phyloP scores from a whole-genome alignment of 805 yeast genomes.

The Metschnikowia cubensis region DNA sequence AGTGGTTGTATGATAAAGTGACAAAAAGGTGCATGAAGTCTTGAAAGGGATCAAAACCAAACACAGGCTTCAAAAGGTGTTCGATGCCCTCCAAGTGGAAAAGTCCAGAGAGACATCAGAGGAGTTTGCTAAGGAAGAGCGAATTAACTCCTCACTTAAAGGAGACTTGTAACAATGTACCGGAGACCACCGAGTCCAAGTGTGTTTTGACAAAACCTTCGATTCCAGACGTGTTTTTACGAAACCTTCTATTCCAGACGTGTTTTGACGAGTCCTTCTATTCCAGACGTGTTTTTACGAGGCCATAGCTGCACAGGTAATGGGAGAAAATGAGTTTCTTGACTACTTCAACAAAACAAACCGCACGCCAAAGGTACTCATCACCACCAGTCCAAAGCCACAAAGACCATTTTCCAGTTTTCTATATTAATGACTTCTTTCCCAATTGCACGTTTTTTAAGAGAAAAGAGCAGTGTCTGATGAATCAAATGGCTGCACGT shows the following conservation, averaged over 20 bases:
- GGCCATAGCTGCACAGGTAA: constrained; percentile 59
- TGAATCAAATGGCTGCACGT: constrained; percentile 82
- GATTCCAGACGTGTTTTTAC: no score
- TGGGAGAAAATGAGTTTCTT: constrained; percentile 63
- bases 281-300: no score
- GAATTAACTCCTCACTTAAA: constrained; percentile 74
- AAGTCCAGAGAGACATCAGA: constrained; percentile 70
- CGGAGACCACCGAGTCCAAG: constrained; percentile 79
- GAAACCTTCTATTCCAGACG: no score
- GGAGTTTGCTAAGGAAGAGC: constrained; percentile 84
- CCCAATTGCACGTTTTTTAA: constrained; percentile 86
- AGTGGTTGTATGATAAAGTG: no score
- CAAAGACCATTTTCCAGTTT: constrained; percentile 82
- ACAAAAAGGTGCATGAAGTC: constrained; percentile 12
- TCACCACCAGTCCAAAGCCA: constrained; percentile 88
- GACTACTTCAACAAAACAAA: constrained; percentile 20
- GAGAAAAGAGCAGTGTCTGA: constrained; percentile 76
- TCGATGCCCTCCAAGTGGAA: constrained; percentile 68
- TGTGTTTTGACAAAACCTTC: no score
- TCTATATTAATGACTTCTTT: constrained; percentile 77
- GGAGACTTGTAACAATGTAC: constrained; percentile 73
- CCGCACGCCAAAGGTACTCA: constrained; percentile 75
- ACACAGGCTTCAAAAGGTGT: constrained; percentile 72
- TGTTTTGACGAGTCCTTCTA: no score
- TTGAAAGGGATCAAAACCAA: constrained; percentile 61